These are phyloP conservation scores for Candida sp. DNA, from an alignment of 1,139 yeast species.

Conservation along the genomic window DNA sequence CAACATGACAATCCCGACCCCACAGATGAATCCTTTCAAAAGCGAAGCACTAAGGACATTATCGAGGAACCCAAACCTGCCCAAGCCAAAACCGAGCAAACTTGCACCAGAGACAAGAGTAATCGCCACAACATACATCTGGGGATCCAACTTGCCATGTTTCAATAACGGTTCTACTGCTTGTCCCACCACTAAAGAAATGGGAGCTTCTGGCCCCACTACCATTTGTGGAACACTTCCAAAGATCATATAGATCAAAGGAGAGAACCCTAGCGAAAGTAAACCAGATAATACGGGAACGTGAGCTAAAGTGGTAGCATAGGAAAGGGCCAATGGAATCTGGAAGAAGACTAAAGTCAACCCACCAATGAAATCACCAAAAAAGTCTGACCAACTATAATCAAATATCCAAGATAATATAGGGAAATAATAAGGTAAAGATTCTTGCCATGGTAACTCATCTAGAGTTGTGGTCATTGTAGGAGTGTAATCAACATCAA, in stretches of 20 bases:
- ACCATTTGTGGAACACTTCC: constrained; percentile 97
- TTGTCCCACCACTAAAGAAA: constrained; percentile 87
- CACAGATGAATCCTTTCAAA: constrained; percentile 85
- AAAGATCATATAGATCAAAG: constrained; percentile 73
- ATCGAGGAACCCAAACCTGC: constrained; percentile 85
- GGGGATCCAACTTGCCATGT: constrained; percentile 52
- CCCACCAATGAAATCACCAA: constrained; percentile 85
- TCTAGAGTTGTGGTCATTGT: constrained; percentile 18
- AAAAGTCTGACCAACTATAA: constrained; percentile 49
- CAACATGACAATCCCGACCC: constrained; percentile 91
- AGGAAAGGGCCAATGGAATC: constrained; percentile 84
- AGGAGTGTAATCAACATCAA: constrained; percentile 19
- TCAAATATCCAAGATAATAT: constrained; percentile 74
- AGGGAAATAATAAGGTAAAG: constrained; percentile 73
- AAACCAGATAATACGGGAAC: constrained; percentile 88
- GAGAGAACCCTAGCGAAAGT: constrained; percentile 78
- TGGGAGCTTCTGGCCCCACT: constrained; percentile 96
- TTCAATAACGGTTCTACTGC: constrained; percentile 70
- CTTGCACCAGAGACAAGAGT: constrained; percentile 78
- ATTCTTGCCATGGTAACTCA: constrained; percentile 23
- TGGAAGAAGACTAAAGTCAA: constrained; percentile 88
- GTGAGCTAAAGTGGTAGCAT: constrained; percentile 87
- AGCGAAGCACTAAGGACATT: constrained; percentile 82
- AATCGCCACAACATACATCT: constrained; percentile 68
- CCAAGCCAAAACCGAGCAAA: constrained; percentile 72